A percentile compares a stretch with the other conserved stretches of the same genome.
Evolutionary conservation across 352 stramenopile species (phyloP).

Genomic region (Globisporangium yorkense): DNA sequence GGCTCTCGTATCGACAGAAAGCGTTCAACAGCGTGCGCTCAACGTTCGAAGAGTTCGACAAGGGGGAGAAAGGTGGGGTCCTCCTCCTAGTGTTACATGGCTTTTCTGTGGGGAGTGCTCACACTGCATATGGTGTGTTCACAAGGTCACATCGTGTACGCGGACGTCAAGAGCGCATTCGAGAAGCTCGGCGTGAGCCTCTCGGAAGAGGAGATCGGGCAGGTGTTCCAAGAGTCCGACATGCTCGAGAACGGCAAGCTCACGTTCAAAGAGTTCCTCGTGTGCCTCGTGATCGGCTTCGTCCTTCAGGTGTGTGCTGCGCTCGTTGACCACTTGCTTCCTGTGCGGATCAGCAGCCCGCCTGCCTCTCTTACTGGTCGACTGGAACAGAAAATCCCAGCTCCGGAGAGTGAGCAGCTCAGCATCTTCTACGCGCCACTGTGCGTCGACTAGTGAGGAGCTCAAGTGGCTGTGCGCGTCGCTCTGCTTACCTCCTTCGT

Average conservation of each 20-base stretch:
- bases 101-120: background rate
- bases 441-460: constrained; percentile 14
- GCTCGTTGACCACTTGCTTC: background rate
- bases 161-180: constrained; percentile 64
- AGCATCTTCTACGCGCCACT: constrained; percentile 83
- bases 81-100: background rate
- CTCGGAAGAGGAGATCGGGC: constrained; percentile 58
- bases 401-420: constrained; percentile 52
- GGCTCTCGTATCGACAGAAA: constrained; percentile 14
- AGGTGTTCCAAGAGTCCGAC: constrained; percentile 81
- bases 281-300: constrained; percentile 83
- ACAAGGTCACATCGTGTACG: constrained; percentile 62
- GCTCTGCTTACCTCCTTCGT: background rate
- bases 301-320: constrained; percentile 61
- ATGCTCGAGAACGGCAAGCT: constrained; percentile 77
- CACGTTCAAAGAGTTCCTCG: constrained; percentile 86
- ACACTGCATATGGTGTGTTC: background rate
- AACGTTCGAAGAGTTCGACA: constrained; percentile 63
- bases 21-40: constrained; percentile 77
- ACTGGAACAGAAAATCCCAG: constrained; percentile 61
- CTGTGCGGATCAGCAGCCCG: background rate
- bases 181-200: constrained; percentile 74
- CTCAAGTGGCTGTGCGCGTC: background rate
- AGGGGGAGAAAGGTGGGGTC: constrained; percentile 37
- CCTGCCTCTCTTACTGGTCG: background rate